These are phyloP conservation scores for Colletotrichum tofieldiae DNA, from an alignment of 2,329 filamentous ascomycete genomes.

Conservation along the genomic window DNA sequence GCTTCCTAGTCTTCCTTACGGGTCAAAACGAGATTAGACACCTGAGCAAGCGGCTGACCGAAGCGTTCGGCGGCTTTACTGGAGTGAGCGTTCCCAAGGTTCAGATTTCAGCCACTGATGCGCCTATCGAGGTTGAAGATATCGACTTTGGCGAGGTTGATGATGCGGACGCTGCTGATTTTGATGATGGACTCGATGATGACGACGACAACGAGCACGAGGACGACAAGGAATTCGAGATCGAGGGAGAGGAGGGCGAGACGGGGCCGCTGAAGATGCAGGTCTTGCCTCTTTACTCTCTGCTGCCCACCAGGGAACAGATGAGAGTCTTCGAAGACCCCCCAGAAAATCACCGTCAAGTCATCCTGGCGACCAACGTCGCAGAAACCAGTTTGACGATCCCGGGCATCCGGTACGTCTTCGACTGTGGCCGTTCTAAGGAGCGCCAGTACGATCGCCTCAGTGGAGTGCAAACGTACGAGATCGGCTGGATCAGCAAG, in stretches of 20 bases:
- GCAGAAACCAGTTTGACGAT: slow-evolving; percentile 98
- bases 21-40: slow-evolving; percentile 92
- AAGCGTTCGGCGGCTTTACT: slow-evolving; percentile 73
- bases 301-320: slow-evolving; percentile 92
- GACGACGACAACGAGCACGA: slow-evolving; percentile 67
- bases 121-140: slow-evolving; percentile 87
- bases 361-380: slow-evolving; percentile 95
- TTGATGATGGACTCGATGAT: slow-evolving; percentile 73
- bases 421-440: slow-evolving; percentile 93
- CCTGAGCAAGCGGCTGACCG: slow-evolving; percentile 84
- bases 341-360: slow-evolving; percentile 85
- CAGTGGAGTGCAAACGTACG: slow-evolving; percentile 95
- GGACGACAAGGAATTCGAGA: slow-evolving; percentile 77
- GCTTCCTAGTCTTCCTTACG: slow-evolving; percentile 94
- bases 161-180: slow-evolving; percentile 73
- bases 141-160: slow-evolving; percentile 83
- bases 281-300: slow-evolving; percentile 93
- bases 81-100: slow-evolving; percentile 76
- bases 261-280: slow-evolving; percentile 79
- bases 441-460: slow-evolving; percentile 90
- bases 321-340: slow-evolving; percentile 89
- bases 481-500: slow-evolving; percentile 97
- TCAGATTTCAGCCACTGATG: slow-evolving; percentile 82
- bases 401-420: slow-evolving; percentile 94
- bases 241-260: slow-evolving; percentile 76